Conservation (phyloP, 2,329 filamentous ascomycete species). For the Xylaria sp. region DNA sequence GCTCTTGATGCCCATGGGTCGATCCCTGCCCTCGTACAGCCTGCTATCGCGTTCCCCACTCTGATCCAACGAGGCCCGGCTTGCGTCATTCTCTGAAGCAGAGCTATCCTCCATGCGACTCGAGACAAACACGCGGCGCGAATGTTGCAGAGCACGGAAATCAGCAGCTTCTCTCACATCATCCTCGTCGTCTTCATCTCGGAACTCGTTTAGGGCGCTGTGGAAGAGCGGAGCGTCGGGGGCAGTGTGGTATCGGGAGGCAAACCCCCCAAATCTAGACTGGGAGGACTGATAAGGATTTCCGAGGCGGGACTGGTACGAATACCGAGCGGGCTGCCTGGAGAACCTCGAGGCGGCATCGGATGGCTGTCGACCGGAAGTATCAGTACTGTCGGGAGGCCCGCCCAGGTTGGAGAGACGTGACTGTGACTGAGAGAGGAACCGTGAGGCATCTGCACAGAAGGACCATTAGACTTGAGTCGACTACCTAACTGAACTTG, state of each 20-base stretch:
- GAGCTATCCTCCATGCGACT: constrained; percentile 87
- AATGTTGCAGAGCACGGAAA: constrained; percentile 89
- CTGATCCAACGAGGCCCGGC: constrained; percentile 65
- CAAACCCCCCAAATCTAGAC: constrained; percentile 86
- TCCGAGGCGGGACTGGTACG: constrained; percentile 55
- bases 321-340: constrained; percentile 47
- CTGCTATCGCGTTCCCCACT: constrained; percentile 62
- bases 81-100: constrained; percentile 80
- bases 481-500: background rate
- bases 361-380: constrained; percentile 50
- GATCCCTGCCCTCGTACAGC: constrained; percentile 59
- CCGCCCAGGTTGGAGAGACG: constrained; percentile 76
- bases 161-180: constrained; percentile 94
- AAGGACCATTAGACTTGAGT: constrained; percentile 36
- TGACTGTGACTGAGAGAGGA: constrained; percentile 96
- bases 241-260: constrained; percentile 75
- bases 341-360: constrained; percentile 46
- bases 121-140: constrained; percentile 86
- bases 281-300: constrained; percentile 83
- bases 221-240: constrained; percentile 94
- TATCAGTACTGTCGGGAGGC: constrained; percentile 64
- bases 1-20: constrained; percentile 67
- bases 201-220: constrained; percentile 88
- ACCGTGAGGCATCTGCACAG: constrained; percentile 86
- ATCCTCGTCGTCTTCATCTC: constrained; percentile 94